These are phyloP conservation scores for Colletotrichum graminicola DNA, from an alignment of 2,329 filamentous ascomycete species.

Conservation along the genomic window DNA sequence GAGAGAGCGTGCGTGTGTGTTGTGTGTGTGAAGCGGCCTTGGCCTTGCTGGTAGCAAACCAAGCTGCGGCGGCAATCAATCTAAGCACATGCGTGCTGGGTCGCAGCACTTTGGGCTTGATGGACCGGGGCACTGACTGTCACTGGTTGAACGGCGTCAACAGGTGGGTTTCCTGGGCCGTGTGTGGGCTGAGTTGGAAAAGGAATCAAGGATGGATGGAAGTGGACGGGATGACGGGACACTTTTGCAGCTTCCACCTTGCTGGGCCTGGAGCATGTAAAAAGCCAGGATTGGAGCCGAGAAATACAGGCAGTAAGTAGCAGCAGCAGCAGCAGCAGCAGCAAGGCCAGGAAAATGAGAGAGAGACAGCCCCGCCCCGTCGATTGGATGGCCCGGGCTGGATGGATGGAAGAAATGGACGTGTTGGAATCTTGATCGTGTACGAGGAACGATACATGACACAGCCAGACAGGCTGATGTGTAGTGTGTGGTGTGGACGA, in stretches of 20 bases:
- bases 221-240: conserved; percentile 5
- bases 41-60: conserved; percentile 4
- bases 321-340: background rate
- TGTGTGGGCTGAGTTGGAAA: conserved; percentile 7
- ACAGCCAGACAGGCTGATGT: background rate
- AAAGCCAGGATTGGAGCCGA: conserved; percentile 5
- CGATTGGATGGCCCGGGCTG: conserved; percentile 3
- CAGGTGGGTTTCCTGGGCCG: conserved; percentile 8
- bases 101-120: conserved; percentile 19
- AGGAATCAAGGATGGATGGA: conserved; percentile 4
- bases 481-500: background rate
- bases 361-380: background rate
- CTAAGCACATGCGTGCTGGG: conserved; percentile 24
- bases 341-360: background rate
- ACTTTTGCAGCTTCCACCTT: conserved; percentile 8
- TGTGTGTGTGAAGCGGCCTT: background rate
- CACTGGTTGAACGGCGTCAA: conserved; percentile 18
- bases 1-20: background rate
- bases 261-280: conserved; percentile 4
- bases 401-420: conserved; percentile 1
- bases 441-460: conserved; percentile 3
- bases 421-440: conserved; percentile 11
- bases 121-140: conserved; percentile 11
- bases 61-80: conserved; percentile 24
- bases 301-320: background rate